Conservation (phyloP, 1,139 yeast genomes). For the Yamadazyma friedrichii region DNA sequence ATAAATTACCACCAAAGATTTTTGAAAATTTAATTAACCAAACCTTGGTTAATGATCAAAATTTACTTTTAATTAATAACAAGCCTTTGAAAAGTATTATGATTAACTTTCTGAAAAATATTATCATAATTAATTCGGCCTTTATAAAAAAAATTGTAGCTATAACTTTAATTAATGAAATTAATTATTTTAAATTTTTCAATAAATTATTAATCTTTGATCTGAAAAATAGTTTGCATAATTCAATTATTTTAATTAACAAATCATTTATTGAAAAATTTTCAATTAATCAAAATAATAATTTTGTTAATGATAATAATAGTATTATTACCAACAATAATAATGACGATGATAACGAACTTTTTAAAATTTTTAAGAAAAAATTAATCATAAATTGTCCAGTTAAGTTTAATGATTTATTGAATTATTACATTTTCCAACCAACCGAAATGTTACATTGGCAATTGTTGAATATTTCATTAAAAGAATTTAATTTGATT, state of each 20-base stretch:
- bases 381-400: conserved; percentile 46
- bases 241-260: conserved; percentile 46
- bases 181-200: conserved; percentile 32
- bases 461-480: conserved; percentile 37
- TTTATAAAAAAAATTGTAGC: conserved; percentile 36
- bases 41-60: not conserved
- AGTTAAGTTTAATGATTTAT: conserved; percentile 41
- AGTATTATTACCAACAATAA: not conserved
- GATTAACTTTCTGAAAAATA: conserved; percentile 28
- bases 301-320: not conserved
- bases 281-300: conserved; percentile 5
- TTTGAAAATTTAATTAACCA: conserved; percentile 34
- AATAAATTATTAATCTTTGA: conserved; percentile 33
- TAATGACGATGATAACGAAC: conserved; percentile 1
- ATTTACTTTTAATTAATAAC: conserved; percentile 3
- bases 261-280: conserved; percentile 32
- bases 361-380: conserved; percentile 42
- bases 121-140: conserved; percentile 20
- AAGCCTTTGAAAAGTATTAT: conserved; percentile 20
- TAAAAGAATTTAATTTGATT: conserved; percentile 36
- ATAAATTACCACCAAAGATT: conserved; percentile 38
- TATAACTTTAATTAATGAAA: conserved; percentile 42
- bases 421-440: conserved; percentile 40
- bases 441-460: conserved; percentile 39
- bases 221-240: conserved; percentile 43